Evolutionary conservation across 179 eudicot genomes (phyloP).

Genomic region (Nepenthes alata): DNA sequence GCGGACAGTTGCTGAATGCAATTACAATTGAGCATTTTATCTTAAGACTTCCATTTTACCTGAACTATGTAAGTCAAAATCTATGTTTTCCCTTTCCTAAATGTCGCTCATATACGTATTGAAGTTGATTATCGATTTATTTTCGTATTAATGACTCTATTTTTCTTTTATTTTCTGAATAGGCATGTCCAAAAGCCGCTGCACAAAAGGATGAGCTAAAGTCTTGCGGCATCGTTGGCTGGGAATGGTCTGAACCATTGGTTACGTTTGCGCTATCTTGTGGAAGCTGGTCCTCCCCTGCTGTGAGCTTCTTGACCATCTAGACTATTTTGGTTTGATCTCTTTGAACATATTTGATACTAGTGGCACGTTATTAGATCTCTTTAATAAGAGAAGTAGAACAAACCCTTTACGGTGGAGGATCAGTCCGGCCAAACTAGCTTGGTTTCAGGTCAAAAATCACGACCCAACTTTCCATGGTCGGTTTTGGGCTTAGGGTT

Average conservation of each 20-base stretch:
- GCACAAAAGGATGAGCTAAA: constrained; percentile 42
- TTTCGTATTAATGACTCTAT: background rate
- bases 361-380: too few species aligned
- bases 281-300: constrained; percentile 98
- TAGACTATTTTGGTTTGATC: too few species aligned
- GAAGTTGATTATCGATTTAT: background rate
- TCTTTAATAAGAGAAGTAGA: too few species aligned
- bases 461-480: too few species aligned
- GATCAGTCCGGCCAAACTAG: too few species aligned
- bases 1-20: constrained; percentile 65
- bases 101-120: background rate
- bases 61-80: constrained; percentile 45
- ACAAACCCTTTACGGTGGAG: too few species aligned
- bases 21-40: constrained; percentile 84
- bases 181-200: constrained; percentile 41
- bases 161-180: constrained; percentile 4
- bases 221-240: constrained; percentile 42
- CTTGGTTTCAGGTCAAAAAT: too few species aligned
- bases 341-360: too few species aligned
- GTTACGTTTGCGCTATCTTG: constrained; percentile 89
- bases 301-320: constrained; percentile 39
- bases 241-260: constrained; percentile 83
- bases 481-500: too few species aligned
- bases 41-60: constrained; percentile 61
- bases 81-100: background rate